Percentiles rank a stretch among this genome's conserved stretches.
phyloP scores from a whole-genome alignment of 2,329 filamentous ascomycete species.

The Exserohilum turcica region DNA sequence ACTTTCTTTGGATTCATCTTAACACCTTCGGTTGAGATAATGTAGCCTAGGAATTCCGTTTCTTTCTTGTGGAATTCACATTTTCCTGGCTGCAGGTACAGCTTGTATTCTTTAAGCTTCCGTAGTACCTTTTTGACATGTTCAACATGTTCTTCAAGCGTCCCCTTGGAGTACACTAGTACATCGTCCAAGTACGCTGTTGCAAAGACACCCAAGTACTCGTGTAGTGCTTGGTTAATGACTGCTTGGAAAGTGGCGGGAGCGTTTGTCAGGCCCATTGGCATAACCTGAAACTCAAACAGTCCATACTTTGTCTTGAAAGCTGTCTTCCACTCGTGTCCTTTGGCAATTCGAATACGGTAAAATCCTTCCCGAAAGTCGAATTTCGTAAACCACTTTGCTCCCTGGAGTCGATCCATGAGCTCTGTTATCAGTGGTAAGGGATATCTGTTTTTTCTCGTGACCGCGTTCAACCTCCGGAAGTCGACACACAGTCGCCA shows the following conservation, averaged over 20 bases:
- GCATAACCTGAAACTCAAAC: not conserved
- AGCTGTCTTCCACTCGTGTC: not conserved
- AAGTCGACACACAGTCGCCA: too few species aligned
- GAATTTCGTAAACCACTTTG: too few species aligned
- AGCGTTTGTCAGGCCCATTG: not conserved
- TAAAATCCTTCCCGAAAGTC: not conserved
- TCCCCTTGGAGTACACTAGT: not conserved
- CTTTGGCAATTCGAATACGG: not conserved
- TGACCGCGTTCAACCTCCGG: too few species aligned
- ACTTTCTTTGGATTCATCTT: too few species aligned
- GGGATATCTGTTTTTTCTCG: too few species aligned
- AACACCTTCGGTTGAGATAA: not conserved
- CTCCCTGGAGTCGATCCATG: too few species aligned
- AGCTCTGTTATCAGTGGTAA: too few species aligned
- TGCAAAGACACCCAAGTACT: not conserved
- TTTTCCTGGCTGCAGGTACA: not conserved
- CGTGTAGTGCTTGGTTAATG: not conserved
- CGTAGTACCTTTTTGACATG: conserved; percentile 26
- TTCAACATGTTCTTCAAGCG: not conserved
- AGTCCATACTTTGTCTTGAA: too few species aligned
- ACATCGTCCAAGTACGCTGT: too few species aligned
- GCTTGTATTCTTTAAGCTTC: not conserved
- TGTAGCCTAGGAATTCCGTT: conserved; percentile 24
- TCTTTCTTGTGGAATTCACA: conserved; percentile 32
- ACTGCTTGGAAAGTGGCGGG: conserved; percentile 1